phyloP scores from a whole-genome alignment of 1,139 yeast species.

The Entelexis paramagnoliae region DNA sequence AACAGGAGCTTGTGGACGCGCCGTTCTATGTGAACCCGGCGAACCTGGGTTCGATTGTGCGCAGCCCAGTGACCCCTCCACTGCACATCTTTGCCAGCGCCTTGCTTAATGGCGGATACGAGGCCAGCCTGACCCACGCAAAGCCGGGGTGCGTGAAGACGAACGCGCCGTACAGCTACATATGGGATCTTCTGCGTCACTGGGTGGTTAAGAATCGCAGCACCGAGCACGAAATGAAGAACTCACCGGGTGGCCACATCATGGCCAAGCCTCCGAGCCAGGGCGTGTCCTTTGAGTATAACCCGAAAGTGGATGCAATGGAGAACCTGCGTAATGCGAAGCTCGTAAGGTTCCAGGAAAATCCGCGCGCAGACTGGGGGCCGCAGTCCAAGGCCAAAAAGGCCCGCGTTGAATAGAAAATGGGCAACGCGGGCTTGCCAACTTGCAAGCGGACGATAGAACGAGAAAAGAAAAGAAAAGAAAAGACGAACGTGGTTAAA shows the following conservation, averaged over 20 bases:
- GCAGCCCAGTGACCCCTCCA: conserved; percentile 69
- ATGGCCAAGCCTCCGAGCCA: conserved; percentile 33
- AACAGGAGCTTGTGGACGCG: conserved; percentile 50
- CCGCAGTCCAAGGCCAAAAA: conserved; percentile 50
- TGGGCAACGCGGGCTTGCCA: not conserved
- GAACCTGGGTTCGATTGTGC: conserved; percentile 60
- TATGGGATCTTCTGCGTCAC: conserved; percentile 61
- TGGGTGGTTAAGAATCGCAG: conserved; percentile 46
- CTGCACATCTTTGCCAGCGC: conserved; percentile 64
- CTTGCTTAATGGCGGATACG: conserved; percentile 71
- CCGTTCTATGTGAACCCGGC: conserved; percentile 83
- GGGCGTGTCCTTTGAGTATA: conserved; percentile 40
- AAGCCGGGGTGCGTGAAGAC: conserved; percentile 79
- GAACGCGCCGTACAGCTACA: conserved; percentile 70
- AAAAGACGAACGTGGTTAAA: not conserved
- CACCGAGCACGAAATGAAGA: conserved; percentile 37
- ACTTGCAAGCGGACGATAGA: too few species aligned
- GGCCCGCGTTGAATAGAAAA: not conserved
- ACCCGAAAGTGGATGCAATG: conserved; percentile 46
- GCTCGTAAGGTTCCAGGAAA: conserved; percentile 78
- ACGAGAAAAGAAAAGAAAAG: not conserved
- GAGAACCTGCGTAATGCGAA: conserved; percentile 60
- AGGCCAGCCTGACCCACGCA: conserved; percentile 81
- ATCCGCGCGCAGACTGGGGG: conserved; percentile 94
- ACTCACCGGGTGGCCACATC: conserved; percentile 58